A percentile compares a stretch with the other conserved stretches of the same genome.
These are phyloP conservation scores for Microcera coccophila DNA, from an alignment of 2,329 filamentous ascomycete species.

Conservation along the genomic window DNA sequence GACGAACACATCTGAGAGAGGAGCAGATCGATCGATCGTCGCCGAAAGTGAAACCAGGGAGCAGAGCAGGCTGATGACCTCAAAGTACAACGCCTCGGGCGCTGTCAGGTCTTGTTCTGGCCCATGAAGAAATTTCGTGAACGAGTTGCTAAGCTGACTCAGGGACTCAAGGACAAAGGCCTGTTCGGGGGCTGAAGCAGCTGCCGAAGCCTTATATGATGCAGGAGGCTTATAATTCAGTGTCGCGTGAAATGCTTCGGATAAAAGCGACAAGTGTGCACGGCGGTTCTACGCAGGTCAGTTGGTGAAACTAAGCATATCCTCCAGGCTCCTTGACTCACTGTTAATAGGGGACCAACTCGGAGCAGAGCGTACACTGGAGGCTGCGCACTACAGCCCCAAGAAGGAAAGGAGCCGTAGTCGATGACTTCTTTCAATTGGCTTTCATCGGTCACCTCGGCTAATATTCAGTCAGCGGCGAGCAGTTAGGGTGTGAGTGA, in stretches of 20 bases:
- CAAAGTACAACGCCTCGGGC: constrained; percentile 44
- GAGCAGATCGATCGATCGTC: constrained; percentile 19
- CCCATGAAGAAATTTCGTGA: constrained; percentile 37
- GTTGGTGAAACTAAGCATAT: no score
- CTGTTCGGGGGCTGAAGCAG: constrained; percentile 40
- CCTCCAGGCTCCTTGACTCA: background rate
- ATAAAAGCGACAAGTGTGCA: constrained; percentile 45
- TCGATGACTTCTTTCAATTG: constrained; percentile 45
- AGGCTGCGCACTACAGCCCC: constrained; percentile 36
- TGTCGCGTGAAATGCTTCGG: constrained; percentile 51
- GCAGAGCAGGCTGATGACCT: constrained; percentile 40
- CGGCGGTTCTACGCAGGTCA: constrained; percentile 42
- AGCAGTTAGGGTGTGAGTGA: background rate
- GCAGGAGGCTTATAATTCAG: constrained; percentile 46
- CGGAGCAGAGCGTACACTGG: constrained; percentile 44
- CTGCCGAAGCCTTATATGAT: constrained; percentile 45
- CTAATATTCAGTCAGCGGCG: constrained; percentile 29
- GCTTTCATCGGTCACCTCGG: constrained; percentile 38
- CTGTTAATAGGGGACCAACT: constrained; percentile 40
- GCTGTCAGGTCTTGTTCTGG: constrained; percentile 34
- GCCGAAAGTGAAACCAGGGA: constrained; percentile 31
- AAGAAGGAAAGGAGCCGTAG: constrained; percentile 49
- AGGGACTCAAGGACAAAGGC: constrained; percentile 43
- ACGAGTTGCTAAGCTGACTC: constrained; percentile 39
- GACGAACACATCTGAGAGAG: constrained; percentile 22